Evolutionary conservation across 139 green algal genomes (phyloP), one percentile per base, ranked within the genome.

Genomic region (Chlorella vulgaris): DNA sequence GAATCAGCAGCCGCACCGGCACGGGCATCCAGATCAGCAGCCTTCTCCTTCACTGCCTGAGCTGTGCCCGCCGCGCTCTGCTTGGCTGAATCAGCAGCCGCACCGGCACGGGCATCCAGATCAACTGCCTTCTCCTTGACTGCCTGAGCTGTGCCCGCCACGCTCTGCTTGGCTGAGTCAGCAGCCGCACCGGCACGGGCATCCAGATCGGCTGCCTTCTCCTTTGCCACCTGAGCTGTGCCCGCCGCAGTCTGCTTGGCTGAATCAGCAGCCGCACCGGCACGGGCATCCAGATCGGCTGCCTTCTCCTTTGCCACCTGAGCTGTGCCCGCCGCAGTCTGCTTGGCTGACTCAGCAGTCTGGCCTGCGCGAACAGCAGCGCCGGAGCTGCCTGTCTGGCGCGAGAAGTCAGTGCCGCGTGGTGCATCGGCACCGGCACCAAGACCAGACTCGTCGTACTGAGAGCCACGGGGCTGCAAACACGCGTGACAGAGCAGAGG

Each of bases 401-500:
- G 70, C 50, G 47, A 19, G 33, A 31, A 28, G 70, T 31, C 33
- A 31, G 47, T 28, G 13, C 39, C 39, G 5, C 26, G 26, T 4
- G 18, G 15, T 24, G 38, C 68, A 26, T 58, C 68, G 26, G n/a
- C 43, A 18, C 65, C 65, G 19, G 31, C 21, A 22, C 13, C 33
- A 33, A 71, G 65, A 19, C 65, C 65, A 13, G 65, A 71, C 36
- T 71, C 65, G 21, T 71, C 65, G 35, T 71, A 71, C 35, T 71
- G 65, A 29, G 18, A 15, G 55, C 55, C 55, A 65, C 18, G 18
- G 55, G 55, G 55, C 55, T 65, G 55, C 55, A 65, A 21, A 21
- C 47, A 58, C 47, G 47, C 47, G 15, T 58, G n/a, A n/a, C n/a
- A n/a, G 47, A 58, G 47, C 47, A 65, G 55, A 65, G 55, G 55